Conservation (phyloP, 768 basidiomycete genomes). For the Xanthoconium stramineum region DNA sequence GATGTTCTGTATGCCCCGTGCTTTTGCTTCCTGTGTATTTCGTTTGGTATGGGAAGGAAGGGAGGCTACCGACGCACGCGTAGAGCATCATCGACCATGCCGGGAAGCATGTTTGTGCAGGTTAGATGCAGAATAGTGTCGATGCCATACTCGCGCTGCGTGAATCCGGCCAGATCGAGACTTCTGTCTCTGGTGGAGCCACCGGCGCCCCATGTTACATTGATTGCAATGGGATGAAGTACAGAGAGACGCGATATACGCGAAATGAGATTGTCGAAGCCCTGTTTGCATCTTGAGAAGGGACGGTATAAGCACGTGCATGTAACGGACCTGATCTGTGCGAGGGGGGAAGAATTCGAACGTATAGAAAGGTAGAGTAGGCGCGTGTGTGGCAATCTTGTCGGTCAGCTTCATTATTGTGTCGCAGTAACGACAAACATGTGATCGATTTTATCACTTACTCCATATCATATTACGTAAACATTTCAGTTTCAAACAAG, state of each 20-base stretch:
- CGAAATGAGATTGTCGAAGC: conserved; percentile 86
- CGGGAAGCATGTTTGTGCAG: conserved; percentile 94
- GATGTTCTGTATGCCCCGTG: conserved; percentile 81
- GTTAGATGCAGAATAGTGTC: conserved; percentile 94
- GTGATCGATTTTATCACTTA: background rate
- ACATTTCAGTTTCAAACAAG: conserved; percentile 19
- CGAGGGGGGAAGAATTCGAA: conserved; percentile 98
- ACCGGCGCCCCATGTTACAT: conserved; percentile 97
- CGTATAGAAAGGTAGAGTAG: conserved; percentile 73
- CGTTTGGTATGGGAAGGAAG: conserved; percentile 1
- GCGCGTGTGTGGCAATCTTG: conserved; percentile 50
- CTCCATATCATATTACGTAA: conserved; percentile 5
- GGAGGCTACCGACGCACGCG: conserved; percentile 47
- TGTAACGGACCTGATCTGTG: conserved; percentile 68
- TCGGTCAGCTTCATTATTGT: conserved; percentile 67
- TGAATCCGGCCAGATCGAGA: conserved; percentile 79
- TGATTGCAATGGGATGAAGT: conserved; percentile 80
- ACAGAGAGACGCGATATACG: conserved; percentile 81
- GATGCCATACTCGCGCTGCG: conserved; percentile 68
- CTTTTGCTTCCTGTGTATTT: conserved; percentile 65
- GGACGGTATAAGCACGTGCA: background rate
- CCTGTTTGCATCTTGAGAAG: conserved; percentile 41
- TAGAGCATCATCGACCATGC: conserved; percentile 82
- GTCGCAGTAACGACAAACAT: background rate
- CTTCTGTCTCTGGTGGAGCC: conserved; percentile 86